A percentile compares a stretch with the other conserved stretches of the same genome.
phyloP scores from a whole-genome alignment of 73 alveolate species.

The Tetrahymena borealis region DNA sequence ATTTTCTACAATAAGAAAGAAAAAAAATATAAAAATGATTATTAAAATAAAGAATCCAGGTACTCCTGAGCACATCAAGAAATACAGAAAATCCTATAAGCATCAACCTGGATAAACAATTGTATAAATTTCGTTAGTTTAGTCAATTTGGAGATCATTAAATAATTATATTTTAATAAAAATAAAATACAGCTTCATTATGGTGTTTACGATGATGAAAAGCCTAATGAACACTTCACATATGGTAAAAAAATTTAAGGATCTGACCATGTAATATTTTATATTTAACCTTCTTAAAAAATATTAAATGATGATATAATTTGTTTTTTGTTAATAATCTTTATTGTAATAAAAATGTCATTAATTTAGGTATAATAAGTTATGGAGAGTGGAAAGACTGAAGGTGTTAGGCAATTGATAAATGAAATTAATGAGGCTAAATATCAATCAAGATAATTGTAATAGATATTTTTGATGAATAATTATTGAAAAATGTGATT shows the following conservation, averaged over 20 bases:
- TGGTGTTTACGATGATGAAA: slow-evolving; percentile 33
- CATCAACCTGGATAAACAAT: slow-evolving; percentile 18
- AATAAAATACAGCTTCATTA: slow-evolving; percentile 43
- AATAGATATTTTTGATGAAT: not conserved
- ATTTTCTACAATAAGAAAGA: not conserved
- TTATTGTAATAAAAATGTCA: too few relatives aligned
- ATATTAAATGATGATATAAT: not conserved
- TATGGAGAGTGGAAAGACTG: slow-evolving; percentile 7
- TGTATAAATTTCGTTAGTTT: too few relatives aligned
- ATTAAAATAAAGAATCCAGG: not conserved
- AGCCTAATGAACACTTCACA: not conserved
- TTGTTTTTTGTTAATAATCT: not conserved
- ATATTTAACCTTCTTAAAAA: not conserved
- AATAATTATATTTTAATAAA: too few relatives aligned
- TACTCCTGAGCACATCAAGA: slow-evolving; percentile 32
- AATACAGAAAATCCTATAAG: slow-evolving; percentile 34
- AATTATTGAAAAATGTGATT: too few relatives aligned
- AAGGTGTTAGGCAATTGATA: slow-evolving; percentile 17
- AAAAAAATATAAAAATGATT: not conserved
- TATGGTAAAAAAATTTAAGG: slow-evolving; percentile 37
- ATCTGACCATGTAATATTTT: slow-evolving; percentile 27
- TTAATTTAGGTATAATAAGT: not conserved
- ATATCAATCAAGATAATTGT: slow-evolving; percentile 20
- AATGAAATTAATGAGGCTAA: slow-evolving; percentile 22
- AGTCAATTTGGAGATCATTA: too few relatives aligned